Evolutionary conservation across 2,329 filamentous ascomycete species (phyloP).

Genomic region (Boeremia exigua): DNA sequence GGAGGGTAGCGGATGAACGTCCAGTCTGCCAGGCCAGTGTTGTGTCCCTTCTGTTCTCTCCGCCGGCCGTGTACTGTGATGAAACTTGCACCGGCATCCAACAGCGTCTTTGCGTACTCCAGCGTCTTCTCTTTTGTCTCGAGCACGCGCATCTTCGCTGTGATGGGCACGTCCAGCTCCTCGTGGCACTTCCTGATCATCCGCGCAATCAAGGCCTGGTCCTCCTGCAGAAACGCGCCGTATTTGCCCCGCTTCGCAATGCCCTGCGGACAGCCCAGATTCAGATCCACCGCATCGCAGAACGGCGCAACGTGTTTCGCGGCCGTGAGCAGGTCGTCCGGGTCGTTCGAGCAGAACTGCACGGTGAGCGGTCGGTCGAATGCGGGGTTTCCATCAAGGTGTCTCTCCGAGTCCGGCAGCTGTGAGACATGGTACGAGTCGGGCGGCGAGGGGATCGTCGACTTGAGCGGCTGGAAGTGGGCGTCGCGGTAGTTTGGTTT

Average conservation of each 20-base stretch:
- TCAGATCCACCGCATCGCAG: conserved; percentile 95
- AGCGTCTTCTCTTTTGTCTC: conserved; percentile 87
- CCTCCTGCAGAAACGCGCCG: conserved; percentile 92
- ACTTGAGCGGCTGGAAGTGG: conserved; percentile 75
- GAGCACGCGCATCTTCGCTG: conserved; percentile 90
- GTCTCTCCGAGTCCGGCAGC: conserved; percentile 31
- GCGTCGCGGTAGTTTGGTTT: conserved; percentile 75
- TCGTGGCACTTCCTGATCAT: conserved; percentile 84
- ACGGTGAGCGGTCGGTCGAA: conserved; percentile 91
- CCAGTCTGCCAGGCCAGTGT: conserved; percentile 95
- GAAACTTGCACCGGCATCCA: conserved; percentile 88
- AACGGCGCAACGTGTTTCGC: conserved; percentile 80
- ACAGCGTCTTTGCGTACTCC: conserved; percentile 84
- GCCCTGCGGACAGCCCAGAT: conserved; percentile 93
- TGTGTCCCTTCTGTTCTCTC: conserved; percentile 92
- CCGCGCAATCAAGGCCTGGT: conserved; percentile 81
- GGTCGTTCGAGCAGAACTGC: conserved; percentile 93
- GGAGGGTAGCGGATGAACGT: conserved; percentile 76
- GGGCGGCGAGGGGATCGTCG: conserved; percentile 41
- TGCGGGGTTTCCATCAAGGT: conserved; percentile 83
- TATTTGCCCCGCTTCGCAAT: conserved; percentile 92
- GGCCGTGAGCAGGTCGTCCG: conserved; percentile 78
- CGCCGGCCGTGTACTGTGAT: conserved; percentile 89
- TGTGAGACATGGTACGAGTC: conserved; percentile 45
- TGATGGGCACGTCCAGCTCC: conserved; percentile 81